Base-by-base conservation (phyloP, 371 early-diverging fungal species). In the Apophysomyces elegans region DNA sequence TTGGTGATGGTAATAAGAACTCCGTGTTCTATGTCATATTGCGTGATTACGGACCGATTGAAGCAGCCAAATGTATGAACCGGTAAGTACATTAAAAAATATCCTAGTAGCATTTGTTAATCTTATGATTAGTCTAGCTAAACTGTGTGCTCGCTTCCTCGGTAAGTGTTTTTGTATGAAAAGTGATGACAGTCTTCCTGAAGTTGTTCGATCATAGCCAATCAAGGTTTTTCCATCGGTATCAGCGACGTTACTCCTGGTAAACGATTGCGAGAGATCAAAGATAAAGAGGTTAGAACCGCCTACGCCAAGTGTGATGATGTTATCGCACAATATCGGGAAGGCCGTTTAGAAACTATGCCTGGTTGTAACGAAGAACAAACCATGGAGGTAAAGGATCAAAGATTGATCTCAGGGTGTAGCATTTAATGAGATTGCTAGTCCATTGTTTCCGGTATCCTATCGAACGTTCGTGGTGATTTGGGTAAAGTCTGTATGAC, bases 201-300 rank as follows among this genome's bases (percentile, higher is more conserved):
- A 37, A 16, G 45, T 9, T 37, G 14, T 62, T 45, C 32, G 44
- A 32, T 37, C 45, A 50, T 63, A 79, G 90, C 90, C 5, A 96
- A 98, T 69, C 89, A 93, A 63, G 99, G 99, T 47, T 98, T 99
- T 83, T 97, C 97, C 5, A 98, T 99, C 65, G 99, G 99, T 66
- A 95, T 99, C 63, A 93, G 95, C 68, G 99, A 99, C 86, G 99
- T 99, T n/a, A 92, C 90, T 36, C 97, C 99, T 2, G 95, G 95
- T 14, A 84, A 83, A 11, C 81, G 77, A 41, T 81, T 99, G 59
- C 75, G 86, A 8, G 74, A 84, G 36, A 88, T 89, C 72, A 99
- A 97, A 81, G 91, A 95, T 61, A 76, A 81, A 2, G 80, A 93
- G 46, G 92, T 99, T 41, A 71, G 82, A 12, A 82, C 84, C 11